Conservation (phyloP, 2,329 filamentous ascomycete species). For the Scedosporium minutisporum region DNA sequence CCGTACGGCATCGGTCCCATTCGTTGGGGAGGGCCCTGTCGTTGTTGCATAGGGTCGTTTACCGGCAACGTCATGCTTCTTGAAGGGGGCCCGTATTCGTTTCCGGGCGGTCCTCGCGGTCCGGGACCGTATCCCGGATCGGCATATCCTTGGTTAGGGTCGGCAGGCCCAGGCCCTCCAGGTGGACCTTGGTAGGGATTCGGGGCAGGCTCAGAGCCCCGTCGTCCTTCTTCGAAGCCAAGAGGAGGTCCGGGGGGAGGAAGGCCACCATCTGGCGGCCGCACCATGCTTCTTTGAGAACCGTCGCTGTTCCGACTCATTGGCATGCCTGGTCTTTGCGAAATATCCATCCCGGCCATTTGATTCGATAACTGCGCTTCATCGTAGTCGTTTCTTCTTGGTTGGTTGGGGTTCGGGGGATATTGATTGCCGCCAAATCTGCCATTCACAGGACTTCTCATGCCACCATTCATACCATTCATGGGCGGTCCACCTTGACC, state of each 20-base stretch:
- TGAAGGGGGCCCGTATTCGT: constrained; percentile 40
- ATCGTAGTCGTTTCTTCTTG: constrained; percentile 28
- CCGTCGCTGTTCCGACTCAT: constrained; percentile 13
- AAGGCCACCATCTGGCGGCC: constrained; percentile 17
- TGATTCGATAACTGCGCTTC: constrained; percentile 30
- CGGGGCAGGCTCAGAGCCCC: background rate
- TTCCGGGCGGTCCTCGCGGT: constrained; percentile 17
- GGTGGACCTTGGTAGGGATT: background rate
- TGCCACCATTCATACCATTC: constrained; percentile 16
- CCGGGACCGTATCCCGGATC: constrained; percentile 1
- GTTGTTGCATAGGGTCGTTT: constrained; percentile 30
- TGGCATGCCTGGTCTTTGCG: constrained; percentile 14
- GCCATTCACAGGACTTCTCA: constrained; percentile 18
- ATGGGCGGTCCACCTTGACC: constrained; percentile 16
- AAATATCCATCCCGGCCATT: constrained; percentile 31
- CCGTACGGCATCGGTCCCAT: constrained; percentile 3
- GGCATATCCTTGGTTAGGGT: background rate
- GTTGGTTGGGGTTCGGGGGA: constrained; percentile 31
- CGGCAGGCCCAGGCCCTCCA: background rate
- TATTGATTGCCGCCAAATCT: constrained; percentile 18
- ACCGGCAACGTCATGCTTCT: constrained; percentile 54
- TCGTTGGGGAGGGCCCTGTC: constrained; percentile 19
- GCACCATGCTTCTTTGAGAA: constrained; percentile 19
- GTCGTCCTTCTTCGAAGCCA: background rate
- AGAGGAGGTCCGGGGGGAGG: background rate